phyloP scores from a whole-genome alignment of 139 green algal genomes.

The Coelastrella sp. region DNA sequence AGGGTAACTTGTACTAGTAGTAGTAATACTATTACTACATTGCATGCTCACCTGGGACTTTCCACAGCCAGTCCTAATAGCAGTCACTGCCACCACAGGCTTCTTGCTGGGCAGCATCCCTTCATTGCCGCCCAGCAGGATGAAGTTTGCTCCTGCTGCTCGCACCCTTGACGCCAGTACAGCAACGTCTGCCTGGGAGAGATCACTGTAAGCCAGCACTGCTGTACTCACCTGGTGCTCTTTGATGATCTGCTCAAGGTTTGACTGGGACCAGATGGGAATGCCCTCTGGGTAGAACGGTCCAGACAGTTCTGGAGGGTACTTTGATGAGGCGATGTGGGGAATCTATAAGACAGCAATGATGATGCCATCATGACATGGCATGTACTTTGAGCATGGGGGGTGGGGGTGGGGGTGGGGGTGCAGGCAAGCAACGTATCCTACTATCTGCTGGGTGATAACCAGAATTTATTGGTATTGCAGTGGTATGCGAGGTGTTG shows the following conservation, averaged over 20 bases:
- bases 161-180: constrained; percentile 49
- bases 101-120: constrained; percentile 54
- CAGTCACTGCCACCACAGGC: constrained; percentile 50
- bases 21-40: not conserved
- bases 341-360: constrained; percentile 47
- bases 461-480: no score
- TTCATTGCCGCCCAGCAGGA: constrained; percentile 34
- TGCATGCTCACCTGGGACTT: constrained; percentile 52
- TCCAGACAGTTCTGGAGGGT: constrained; percentile 50
- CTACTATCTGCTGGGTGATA: no score
- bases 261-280: constrained; percentile 22
- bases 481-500: no score
- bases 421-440: no score
- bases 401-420: no score
- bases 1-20: no score
- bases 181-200: constrained; percentile 41
- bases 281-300: constrained; percentile 52
- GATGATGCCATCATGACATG: no score
- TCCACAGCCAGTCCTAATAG: constrained; percentile 61
- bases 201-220: constrained; percentile 36
- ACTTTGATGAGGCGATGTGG: constrained; percentile 51
- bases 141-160: constrained; percentile 53
- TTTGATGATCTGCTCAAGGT: constrained; percentile 27
- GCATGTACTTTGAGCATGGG: no score
- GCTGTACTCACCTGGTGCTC: not conserved